Evolutionary conservation across 495 filamentous ascomycete species (phyloP).

Genomic region (Hyaloscypha bicolor): DNA sequence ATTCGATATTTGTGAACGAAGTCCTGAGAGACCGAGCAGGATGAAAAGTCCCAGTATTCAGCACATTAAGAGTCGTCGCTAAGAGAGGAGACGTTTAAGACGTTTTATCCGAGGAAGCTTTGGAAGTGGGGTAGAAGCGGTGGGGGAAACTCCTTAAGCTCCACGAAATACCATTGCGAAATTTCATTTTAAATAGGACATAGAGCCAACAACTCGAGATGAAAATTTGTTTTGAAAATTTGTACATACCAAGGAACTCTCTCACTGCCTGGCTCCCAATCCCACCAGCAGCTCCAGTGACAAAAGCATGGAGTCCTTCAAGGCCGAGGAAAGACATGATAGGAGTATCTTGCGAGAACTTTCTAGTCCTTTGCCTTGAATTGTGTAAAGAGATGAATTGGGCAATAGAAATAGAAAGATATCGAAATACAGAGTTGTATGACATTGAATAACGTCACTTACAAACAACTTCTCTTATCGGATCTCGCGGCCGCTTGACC

Average conservation of each 20-base stretch:
- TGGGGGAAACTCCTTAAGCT: no score
- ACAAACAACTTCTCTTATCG: conserved; percentile 1
- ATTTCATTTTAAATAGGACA: no score
- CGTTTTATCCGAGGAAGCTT: no score
- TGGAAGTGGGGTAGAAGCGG: no score
- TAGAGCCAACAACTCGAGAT: no score
- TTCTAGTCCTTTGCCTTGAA: neutral
- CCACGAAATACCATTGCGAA: no score
- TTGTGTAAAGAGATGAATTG: neutral
- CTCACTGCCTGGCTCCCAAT: conserved; percentile 52
- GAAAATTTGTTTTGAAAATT: no score
- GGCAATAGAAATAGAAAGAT: neutral
- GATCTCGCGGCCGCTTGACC: neutral
- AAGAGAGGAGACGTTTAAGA: neutral
- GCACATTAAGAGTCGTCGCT: neutral
- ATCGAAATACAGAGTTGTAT: neutral
- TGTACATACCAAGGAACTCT: conserved; percentile 54
- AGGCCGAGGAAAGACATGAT: conserved; percentile 51
- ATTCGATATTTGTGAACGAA: neutral
- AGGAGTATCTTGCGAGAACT: neutral
- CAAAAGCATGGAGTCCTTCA: conserved; percentile 56
- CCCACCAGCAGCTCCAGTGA: conserved; percentile 58
- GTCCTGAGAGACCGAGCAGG: no score
- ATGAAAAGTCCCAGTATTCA: no score
- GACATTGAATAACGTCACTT: neutral